phyloP scores from a whole-genome alignment of 2,329 filamentous ascomycete genomes.

The Pseudocercospora vitis region DNA sequence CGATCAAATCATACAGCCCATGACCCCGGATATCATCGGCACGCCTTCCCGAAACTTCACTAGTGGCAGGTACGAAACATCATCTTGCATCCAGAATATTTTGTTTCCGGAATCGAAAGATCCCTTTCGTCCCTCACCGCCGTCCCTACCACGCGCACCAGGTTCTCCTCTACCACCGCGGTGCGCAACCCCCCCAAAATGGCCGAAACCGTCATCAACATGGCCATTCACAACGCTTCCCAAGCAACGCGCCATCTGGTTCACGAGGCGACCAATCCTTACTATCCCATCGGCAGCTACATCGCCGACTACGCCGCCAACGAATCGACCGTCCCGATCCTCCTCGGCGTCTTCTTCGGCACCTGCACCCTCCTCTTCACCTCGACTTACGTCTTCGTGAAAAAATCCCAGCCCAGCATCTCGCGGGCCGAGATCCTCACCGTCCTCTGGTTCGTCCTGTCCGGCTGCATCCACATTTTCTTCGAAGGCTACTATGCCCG shows the following conservation, averaged over 20 bases:
- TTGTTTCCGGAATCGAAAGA: neutral
- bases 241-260: slow-evolving; percentile 33
- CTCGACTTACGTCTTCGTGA: slow-evolving; percentile 56
- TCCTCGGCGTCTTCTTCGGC: slow-evolving; percentile 61
- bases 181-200: neutral
- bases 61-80: neutral
- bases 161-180: neutral
- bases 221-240: slow-evolving; percentile 11
- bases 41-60: neutral
- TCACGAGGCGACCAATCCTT: slow-evolving; percentile 53
- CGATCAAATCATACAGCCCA: neutral
- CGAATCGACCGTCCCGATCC: slow-evolving; percentile 57
- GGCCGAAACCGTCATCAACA: slow-evolving; percentile 11
- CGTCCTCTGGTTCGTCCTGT: slow-evolving; percentile 75
- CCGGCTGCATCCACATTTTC: slow-evolving; percentile 70
- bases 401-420: slow-evolving; percentile 55
- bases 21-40: neutral
- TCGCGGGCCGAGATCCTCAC: slow-evolving; percentile 56
- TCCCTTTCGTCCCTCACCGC: neutral
- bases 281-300: slow-evolving; percentile 65
- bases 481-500: slow-evolving; percentile 84
- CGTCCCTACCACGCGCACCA: neutral
- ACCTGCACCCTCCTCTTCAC: slow-evolving; percentile 60
- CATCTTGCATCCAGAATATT: slow-evolving; percentile 1
- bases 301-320: slow-evolving; percentile 68